Evolutionary conservation across 2,329 filamentous ascomycete species (phyloP), one percentile per base, ranked within the genome.

Genomic region (Dothiorella sarmentorum): DNA sequence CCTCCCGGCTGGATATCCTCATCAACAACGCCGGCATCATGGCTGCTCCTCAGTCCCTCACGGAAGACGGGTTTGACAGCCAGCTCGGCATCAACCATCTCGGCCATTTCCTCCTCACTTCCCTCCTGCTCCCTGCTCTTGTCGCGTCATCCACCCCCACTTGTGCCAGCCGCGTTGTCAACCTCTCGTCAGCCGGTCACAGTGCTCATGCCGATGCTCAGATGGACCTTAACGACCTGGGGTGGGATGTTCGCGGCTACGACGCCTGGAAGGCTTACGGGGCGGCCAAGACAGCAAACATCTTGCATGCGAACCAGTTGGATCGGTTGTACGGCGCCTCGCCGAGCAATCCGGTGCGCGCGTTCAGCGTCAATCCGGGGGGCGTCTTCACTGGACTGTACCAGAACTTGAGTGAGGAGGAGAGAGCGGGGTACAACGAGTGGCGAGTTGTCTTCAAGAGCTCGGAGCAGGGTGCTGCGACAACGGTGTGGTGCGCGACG

Each of bases 91-190:
- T 71, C 1, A 80, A 80, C 60, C 74, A 79, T 63, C 60, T 80
- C 51, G 77, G 74, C 6, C 76, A 76, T 60, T 75, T 74, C 10
- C 61, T 80, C 0, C 63, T 81, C 7, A 78, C 73, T 7, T 75
- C 73, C 26, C 66, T 78, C 0, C 68, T 82, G 1, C 63, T 77
- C 10, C 75, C 74, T 1, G 68, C 49, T 2, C 35, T 40, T 18
- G n/a, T 15, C 22, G 33, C 49, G 2, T n/a, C 33, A 3, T 31
- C 72, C 0, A 75, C 71, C 0, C 67, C 74, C 0, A 63, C 66
- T 0, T 78, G 76, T 59, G 65, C 73, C 7, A 80, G 77, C 0
- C 75, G 81, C 4, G 77, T 83, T 1, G 71, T 85, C 47, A 69
- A 66, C 1, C 66, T 83, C 3, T 71, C 77, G 0, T 78, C 76